phyloP scores from a whole-genome alignment of 768 basidiomycete genomes.

The Mycena galopus region DNA sequence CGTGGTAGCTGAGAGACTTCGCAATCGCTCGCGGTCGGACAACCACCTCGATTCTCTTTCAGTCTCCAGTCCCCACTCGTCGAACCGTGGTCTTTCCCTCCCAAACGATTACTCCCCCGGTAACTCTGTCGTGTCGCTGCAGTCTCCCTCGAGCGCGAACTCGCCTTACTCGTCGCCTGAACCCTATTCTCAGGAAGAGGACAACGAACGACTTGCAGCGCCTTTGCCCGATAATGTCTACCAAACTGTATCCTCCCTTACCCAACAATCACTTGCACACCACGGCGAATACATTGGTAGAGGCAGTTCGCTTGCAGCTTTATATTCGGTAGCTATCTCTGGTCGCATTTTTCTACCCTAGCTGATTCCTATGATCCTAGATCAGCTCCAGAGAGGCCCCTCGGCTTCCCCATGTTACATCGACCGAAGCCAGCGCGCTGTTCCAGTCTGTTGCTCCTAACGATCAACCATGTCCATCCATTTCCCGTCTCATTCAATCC shows the following conservation, averaged over 20 bases:
- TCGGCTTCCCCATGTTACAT: slow-evolving; percentile 56
- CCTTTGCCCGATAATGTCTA: slow-evolving; percentile 52
- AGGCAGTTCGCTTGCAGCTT: slow-evolving; percentile 61
- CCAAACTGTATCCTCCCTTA: slow-evolving; percentile 54
- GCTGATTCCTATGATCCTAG: slow-evolving; percentile 41
- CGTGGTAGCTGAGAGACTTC: slow-evolving; percentile 37
- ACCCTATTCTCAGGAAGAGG: slow-evolving; percentile 33
- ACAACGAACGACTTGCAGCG: slow-evolving; percentile 34
- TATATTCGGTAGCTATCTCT: slow-evolving; percentile 56
- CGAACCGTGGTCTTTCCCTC: slow-evolving; percentile 30
- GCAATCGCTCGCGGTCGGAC: slow-evolving; percentile 24
- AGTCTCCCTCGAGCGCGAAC: slow-evolving; percentile 33
- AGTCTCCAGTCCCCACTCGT: slow-evolving; percentile 39
- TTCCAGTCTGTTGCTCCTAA: slow-evolving; percentile 23
- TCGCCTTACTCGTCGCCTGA: slow-evolving; percentile 39
- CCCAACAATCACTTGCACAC: slow-evolving; percentile 60
- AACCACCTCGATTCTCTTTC: slow-evolving; percentile 32
- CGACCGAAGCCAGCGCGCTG: slow-evolving; percentile 49
- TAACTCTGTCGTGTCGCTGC: slow-evolving; percentile 36
- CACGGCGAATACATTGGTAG: slow-evolving; percentile 63
- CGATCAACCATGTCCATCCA: slow-evolving; percentile 26
- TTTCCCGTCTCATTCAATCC: slow-evolving; percentile 50
- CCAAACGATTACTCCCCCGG: slow-evolving; percentile 31
- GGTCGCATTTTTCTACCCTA: background rate
- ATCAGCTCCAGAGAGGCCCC: slow-evolving; percentile 49